Evolutionary conservation across 768 basidiomycete genomes (phyloP).

Genomic region (Amanita exitialis): DNA sequence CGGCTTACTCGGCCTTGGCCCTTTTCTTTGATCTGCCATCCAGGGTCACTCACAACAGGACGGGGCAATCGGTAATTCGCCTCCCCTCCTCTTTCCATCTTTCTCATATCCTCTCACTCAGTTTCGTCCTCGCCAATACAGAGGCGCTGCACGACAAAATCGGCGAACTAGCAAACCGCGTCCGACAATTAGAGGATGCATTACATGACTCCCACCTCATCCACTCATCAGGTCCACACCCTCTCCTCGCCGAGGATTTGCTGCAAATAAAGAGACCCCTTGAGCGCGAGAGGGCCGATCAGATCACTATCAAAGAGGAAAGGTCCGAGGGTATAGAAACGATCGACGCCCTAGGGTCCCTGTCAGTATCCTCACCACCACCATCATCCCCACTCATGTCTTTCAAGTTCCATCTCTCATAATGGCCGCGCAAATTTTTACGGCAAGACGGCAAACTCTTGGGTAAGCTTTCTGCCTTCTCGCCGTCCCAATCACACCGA

Average conservation of each 20-base stretch:
- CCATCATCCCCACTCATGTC: not conserved
- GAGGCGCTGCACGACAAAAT: slow-evolving; percentile 65
- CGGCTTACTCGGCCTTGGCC: slow-evolving; percentile 7
- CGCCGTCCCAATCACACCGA: slow-evolving; percentile 6
- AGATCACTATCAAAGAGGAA: slow-evolving; percentile 24
- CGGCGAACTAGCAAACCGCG: slow-evolving; percentile 44
- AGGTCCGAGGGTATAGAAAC: slow-evolving; percentile 41
- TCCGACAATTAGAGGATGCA: slow-evolving; percentile 62
- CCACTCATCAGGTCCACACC: slow-evolving; percentile 41
- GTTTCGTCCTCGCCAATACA: slow-evolving; percentile 65
- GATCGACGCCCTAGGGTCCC: slow-evolving; percentile 55
- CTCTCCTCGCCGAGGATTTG: slow-evolving; percentile 50
- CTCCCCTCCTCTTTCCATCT: not conserved
- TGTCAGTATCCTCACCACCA: slow-evolving; percentile 28
- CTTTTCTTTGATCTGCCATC: slow-evolving; percentile 6
- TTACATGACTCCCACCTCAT: slow-evolving; percentile 40
- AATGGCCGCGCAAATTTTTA: slow-evolving; percentile 56
- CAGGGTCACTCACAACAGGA: slow-evolving; percentile 63
- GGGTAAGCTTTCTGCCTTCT: slow-evolving; percentile 32
- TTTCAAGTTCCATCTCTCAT: slow-evolving; percentile 47
- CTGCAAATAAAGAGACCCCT: slow-evolving; percentile 59
- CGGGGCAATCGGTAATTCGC: slow-evolving; percentile 53
- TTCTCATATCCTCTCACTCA: slow-evolving; percentile 12
- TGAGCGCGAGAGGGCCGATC: slow-evolving; percentile 44
- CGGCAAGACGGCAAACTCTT: slow-evolving; percentile 58